Conservation (phyloP, 306 rosid species). For the Dalbergia oliveri region DNA sequence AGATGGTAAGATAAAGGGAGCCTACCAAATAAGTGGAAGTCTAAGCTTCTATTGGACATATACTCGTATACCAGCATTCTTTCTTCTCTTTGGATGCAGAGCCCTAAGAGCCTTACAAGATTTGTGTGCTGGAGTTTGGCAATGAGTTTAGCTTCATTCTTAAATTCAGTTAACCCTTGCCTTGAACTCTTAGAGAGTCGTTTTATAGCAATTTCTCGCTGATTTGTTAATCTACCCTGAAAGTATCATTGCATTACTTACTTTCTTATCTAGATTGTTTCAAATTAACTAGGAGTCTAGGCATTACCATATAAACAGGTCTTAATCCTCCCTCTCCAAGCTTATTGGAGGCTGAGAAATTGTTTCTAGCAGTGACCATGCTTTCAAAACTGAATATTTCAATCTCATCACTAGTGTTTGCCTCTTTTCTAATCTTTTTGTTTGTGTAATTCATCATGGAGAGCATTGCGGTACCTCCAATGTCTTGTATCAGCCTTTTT, state of each 20-base stretch:
- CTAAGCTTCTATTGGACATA: slow-evolving; percentile 45
- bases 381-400: slow-evolving; percentile 44
- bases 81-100: slow-evolving; percentile 55
- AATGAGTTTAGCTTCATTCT: slow-evolving; percentile 53
- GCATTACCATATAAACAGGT: slow-evolving; percentile 50
- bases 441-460: background rate
- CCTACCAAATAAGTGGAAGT: slow-evolving; percentile 52
- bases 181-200: slow-evolving; percentile 54
- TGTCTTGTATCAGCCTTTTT: slow-evolving; percentile 31
- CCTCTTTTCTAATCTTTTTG: background rate
- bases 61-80: slow-evolving; percentile 44
- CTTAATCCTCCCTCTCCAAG: slow-evolving; percentile 51
- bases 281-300: background rate
- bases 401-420: slow-evolving; percentile 6
- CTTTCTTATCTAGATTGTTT: background rate
- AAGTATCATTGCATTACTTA: background rate
- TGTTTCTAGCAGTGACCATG: slow-evolving; percentile 37
- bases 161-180: slow-evolving; percentile 53
- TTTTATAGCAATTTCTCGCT: slow-evolving; percentile 58
- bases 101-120: slow-evolving; percentile 54
- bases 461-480: slow-evolving; percentile 19
- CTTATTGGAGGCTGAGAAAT: slow-evolving; percentile 33
- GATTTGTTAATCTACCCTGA: slow-evolving; percentile 51
- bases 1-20: background rate
- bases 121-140: slow-evolving; percentile 62